A percentile compares a stretch with the other conserved stretches of the same genome.
phyloP scores from a whole-genome alignment of 2,329 filamentous ascomycete genomes.

The Fusarium solani-melongenae region DNA sequence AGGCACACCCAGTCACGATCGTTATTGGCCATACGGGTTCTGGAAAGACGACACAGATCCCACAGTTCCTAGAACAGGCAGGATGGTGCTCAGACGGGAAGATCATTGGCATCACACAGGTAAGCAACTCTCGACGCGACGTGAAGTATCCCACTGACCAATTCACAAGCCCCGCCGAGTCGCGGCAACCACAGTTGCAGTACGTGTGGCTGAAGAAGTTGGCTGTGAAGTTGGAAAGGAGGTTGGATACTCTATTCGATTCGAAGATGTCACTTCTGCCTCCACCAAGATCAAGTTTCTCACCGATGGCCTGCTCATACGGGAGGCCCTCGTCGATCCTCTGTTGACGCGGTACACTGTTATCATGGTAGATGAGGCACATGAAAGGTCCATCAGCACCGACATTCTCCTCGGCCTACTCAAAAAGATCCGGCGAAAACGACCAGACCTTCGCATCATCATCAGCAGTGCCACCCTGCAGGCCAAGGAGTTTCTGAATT shows the following conservation, averaged over 20 bases:
- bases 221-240: conserved; percentile 88
- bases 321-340: conserved; percentile 94
- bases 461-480: conserved; percentile 95
- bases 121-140: conserved; percentile 53
- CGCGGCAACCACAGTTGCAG: conserved; percentile 89
- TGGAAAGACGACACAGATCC: conserved; percentile 95
- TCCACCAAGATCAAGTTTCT: conserved; percentile 93
- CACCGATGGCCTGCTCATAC: conserved; percentile 89
- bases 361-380: conserved; percentile 98
- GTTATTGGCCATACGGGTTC: conserved; percentile 94
- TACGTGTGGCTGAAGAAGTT: conserved; percentile 89
- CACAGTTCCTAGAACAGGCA: conserved; percentile 87
- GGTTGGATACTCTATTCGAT: conserved; percentile 90
- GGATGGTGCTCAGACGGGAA: conserved; percentile 91
- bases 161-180: conserved; percentile 81
- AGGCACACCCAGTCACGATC: conserved; percentile 85
- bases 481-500: conserved; percentile 84
- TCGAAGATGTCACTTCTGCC: conserved; percentile 91
- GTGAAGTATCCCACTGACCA: conserved; percentile 21
- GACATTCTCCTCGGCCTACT: conserved; percentile 90
- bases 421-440: conserved; percentile 86
- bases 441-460: conserved; percentile 86
- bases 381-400: conserved; percentile 92
- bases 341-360: conserved; percentile 91
- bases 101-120: conserved; percentile 89